These are phyloP conservation scores for Nakazawaea peltata DNA, from an alignment of 805 yeast genomes.

Conservation along the genomic window DNA sequence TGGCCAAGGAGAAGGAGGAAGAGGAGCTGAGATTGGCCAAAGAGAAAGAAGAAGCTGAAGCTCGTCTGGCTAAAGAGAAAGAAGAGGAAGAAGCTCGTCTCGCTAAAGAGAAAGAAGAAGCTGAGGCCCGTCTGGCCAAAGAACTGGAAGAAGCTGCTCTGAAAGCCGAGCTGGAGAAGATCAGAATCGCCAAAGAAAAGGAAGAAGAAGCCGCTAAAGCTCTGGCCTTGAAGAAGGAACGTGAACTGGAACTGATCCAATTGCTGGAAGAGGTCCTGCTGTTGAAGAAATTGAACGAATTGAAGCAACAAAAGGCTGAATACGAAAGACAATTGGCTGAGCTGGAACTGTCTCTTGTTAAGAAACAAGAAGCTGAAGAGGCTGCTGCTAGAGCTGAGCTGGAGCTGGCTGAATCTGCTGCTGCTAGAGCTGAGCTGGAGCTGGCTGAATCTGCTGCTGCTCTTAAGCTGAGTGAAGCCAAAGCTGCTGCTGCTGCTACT, in stretches of 20 bases:
- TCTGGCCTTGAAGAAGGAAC: slow-evolving; percentile 27
- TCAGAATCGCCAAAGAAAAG: slow-evolving; percentile 16
- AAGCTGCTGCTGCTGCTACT: background rate
- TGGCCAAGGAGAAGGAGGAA: slow-evolving; percentile 12
- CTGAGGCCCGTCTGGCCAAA: slow-evolving; percentile 15
- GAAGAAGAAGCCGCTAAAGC: slow-evolving; percentile 26
- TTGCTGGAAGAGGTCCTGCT: slow-evolving; percentile 30
- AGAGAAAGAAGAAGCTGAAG: slow-evolving; percentile 26
- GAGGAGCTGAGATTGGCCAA: slow-evolving; percentile 26
- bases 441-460: background rate
- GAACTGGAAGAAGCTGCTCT: slow-evolving; percentile 15
- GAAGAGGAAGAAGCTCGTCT: slow-evolving; percentile 17
- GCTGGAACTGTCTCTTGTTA: slow-evolving; percentile 15
- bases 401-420: background rate
- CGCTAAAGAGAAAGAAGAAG: slow-evolving; percentile 14
- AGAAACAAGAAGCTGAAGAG: background rate
- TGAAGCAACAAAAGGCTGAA: slow-evolving; percentile 30
- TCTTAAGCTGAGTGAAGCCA: background rate
- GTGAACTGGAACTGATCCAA: slow-evolving; percentile 29
- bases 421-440: background rate
- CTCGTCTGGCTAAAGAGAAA: slow-evolving; percentile 17
- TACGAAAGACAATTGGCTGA: slow-evolving; percentile 24
- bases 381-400: background rate
- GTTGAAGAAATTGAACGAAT: slow-evolving; percentile 29
- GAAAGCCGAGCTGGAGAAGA: slow-evolving; percentile 10